These are phyloP conservation scores for Artemisia argyi DNA, from an alignment of 129 eudicot genomes.

Conservation along the genomic window DNA sequence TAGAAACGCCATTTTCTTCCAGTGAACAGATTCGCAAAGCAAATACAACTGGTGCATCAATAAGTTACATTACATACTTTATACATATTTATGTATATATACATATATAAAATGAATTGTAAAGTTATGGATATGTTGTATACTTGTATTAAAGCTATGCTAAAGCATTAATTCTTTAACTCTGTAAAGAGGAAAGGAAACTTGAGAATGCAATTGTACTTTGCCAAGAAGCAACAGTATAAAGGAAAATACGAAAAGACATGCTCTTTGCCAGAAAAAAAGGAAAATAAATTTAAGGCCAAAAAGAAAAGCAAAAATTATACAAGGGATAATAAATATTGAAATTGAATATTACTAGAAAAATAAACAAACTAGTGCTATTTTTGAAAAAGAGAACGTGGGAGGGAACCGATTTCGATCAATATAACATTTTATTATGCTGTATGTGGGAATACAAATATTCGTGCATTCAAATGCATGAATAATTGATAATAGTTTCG, in stretches of 20 bases:
- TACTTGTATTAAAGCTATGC: not conserved
- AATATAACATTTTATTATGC: not conserved
- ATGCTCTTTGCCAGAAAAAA: constrained; percentile 1
- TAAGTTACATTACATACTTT: too few species aligned
- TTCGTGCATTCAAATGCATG: not conserved
- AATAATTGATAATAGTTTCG: not conserved
- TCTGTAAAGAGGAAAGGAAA: not conserved
- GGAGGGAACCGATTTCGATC: not conserved
- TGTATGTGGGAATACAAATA: not conserved
- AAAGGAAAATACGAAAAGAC: not conserved
- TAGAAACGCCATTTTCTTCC: too few species aligned
- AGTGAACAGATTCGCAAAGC: too few species aligned
- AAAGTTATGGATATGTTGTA: not conserved
- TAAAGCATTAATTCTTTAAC: not conserved
- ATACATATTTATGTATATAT: too few species aligned
- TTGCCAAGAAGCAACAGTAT: not conserved
- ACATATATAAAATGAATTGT: not conserved
- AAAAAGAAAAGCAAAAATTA: not conserved
- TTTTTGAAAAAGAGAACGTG: constrained; percentile 2
- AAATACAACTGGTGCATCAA: too few species aligned
- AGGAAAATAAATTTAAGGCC: not conserved
- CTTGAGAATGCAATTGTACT: not conserved
- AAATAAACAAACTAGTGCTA: not conserved
- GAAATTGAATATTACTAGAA: not conserved
- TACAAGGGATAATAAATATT: not conserved